Percentiles rank a stretch among this genome's conserved stretches.
Evolutionary conservation across 2,329 filamentous ascomycete species (phyloP).

Genomic region (Aspergillus transmontanensis): DNA sequence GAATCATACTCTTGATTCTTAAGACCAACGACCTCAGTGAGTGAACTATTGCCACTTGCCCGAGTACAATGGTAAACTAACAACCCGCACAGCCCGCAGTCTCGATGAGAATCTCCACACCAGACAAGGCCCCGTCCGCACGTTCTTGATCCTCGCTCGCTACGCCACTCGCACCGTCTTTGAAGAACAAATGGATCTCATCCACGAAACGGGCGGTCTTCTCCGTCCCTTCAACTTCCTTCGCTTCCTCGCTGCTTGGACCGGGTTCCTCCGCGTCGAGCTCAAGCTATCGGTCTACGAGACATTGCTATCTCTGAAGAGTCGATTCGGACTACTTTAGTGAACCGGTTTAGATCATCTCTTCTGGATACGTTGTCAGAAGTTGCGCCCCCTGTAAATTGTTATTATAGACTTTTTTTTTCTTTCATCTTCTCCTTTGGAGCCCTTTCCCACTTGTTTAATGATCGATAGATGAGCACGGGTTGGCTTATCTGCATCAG

Average conservation of each 20-base stretch:
- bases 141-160: slow-evolving; percentile 65
- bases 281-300: slow-evolving; percentile 63
- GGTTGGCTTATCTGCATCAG: slow-evolving; percentile 10
- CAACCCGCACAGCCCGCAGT: slow-evolving; percentile 62
- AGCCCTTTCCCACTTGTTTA: neutral
- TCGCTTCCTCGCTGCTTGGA: slow-evolving; percentile 55
- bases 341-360: neutral
- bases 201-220: slow-evolving; percentile 52
- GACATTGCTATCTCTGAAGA: slow-evolving; percentile 55
- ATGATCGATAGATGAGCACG: slow-evolving; percentile 5
- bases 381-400: slow-evolving; percentile 13
- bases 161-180: slow-evolving; percentile 66
- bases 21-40: slow-evolving; percentile 94
- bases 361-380: neutral
- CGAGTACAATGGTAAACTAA: slow-evolving; percentile 12
- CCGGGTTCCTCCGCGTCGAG: slow-evolving; percentile 58
- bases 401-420: slow-evolving; percentile 21
- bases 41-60: slow-evolving; percentile 23
- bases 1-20: slow-evolving; percentile 90
- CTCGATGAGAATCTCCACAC: slow-evolving; percentile 77
- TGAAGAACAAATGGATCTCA: slow-evolving; percentile 59
- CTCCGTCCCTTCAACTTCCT: slow-evolving; percentile 56
- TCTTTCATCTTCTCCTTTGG: slow-evolving; percentile 10
- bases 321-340: slow-evolving; percentile 47
- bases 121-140: slow-evolving; percentile 61